Evolutionary conservation across 768 basidiomycete species (phyloP).

Genomic region (Omphalotus guepiniiformis): DNA sequence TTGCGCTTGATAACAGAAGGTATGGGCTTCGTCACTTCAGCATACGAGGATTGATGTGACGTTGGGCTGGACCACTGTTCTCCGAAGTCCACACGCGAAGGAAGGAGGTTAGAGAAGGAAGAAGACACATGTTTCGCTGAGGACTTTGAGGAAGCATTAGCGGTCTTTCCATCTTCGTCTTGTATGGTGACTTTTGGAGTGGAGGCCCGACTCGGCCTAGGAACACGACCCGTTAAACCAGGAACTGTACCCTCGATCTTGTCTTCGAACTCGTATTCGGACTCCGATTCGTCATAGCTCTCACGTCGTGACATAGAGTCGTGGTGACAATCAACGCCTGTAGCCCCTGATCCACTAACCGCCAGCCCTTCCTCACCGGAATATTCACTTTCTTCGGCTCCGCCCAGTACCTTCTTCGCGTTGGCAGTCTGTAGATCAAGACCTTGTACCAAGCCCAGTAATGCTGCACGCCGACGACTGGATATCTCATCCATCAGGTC

Average conservation of each 20-base stretch:
- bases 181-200: too few relatives aligned
- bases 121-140: too few relatives aligned
- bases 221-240: too few relatives aligned
- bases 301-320: background rate
- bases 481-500: constrained; percentile 19
- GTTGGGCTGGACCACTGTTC: too few relatives aligned
- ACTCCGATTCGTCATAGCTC: constrained; percentile 13
- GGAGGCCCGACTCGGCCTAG: too few relatives aligned
- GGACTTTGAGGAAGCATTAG: too few relatives aligned
- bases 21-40: too few relatives aligned
- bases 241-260: background rate
- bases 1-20: too few relatives aligned
- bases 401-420: constrained; percentile 6
- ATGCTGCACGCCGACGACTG: constrained; percentile 28
- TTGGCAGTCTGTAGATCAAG: constrained; percentile 11
- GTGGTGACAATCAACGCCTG: constrained; percentile 17
- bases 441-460: constrained; percentile 33
- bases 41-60: too few relatives aligned
- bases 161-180: too few relatives aligned
- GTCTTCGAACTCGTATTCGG: constrained; percentile 26
- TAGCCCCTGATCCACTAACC: constrained; percentile 24
- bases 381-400: constrained; percentile 27
- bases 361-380: constrained; percentile 31
- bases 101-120: too few relatives aligned
- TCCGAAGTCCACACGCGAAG: too few relatives aligned